Conservation (phyloP, 805 yeast genomes). For the Starmera dryadoides region DNA sequence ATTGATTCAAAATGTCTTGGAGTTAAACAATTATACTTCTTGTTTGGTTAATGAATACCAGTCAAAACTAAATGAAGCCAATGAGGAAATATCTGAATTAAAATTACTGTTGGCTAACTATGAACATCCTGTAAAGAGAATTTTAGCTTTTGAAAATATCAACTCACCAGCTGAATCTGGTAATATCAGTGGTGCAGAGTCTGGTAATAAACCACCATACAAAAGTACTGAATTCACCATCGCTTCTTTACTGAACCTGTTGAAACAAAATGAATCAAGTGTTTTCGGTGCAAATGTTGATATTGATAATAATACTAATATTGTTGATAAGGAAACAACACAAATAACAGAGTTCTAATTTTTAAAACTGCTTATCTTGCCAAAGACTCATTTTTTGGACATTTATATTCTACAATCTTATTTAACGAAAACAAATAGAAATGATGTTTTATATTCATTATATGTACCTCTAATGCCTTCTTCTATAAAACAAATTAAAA, state of each 20-base stretch:
- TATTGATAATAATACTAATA: no score
- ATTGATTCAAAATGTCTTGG: conserved; percentile 2
- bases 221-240: not conserved
- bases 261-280: not conserved
- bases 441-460: no score
- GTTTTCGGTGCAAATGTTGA: no score
- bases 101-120: not conserved
- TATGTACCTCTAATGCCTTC: no score
- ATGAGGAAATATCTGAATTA: not conserved
- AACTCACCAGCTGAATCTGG: not conserved
- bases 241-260: not conserved
- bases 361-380: no score
- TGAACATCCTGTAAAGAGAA: not conserved
- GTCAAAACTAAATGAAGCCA: not conserved
- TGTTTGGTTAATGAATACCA: not conserved
- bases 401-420: no score
- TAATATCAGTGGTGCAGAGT: not conserved
- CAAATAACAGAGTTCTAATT: no score
- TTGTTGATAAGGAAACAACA: no score
- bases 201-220: not conserved
- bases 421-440: no score
- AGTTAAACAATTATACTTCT: conserved; percentile 1
- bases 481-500: no score
- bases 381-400: no score
- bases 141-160: not conserved